These are phyloP conservation scores for Suhomyces yuchorum DNA, from an alignment of 1,139 yeast species.

Conservation along the genomic window DNA sequence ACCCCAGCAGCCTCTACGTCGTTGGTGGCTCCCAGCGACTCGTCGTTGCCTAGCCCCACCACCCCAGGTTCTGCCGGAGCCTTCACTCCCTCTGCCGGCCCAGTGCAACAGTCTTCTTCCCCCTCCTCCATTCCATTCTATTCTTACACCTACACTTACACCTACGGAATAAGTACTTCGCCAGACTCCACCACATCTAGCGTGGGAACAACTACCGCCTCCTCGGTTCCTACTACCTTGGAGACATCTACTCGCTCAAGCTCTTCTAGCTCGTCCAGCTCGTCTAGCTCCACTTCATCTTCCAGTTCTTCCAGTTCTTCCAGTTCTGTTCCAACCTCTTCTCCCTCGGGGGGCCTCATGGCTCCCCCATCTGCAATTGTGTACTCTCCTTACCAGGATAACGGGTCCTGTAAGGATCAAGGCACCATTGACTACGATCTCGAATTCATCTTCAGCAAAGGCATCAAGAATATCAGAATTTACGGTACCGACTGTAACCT, in stretches of 20 bases:
- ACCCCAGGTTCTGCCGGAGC: not conserved
- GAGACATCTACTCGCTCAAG: not conserved
- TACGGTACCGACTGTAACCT: constrained; percentile 88
- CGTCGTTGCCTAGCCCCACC: constrained; percentile 1
- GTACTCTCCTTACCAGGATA: constrained; percentile 78
- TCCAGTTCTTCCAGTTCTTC: constrained; percentile 23
- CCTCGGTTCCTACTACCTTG: not conserved
- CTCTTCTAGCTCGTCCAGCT: not conserved
- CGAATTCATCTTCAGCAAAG: constrained; percentile 54
- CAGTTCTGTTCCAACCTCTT: constrained; percentile 21
- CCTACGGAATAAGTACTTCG: not conserved
- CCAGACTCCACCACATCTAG: constrained; percentile 6
- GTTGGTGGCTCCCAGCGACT: constrained; percentile 9
- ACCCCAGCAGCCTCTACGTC: constrained; percentile 18
- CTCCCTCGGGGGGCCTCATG: constrained; percentile 17
- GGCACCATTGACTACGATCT: constrained; percentile 62
- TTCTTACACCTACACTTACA: not conserved
- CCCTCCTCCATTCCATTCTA: not conserved
- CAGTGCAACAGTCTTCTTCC: too few relatives aligned
- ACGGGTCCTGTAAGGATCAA: constrained; percentile 65
- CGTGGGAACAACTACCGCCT: not conserved
- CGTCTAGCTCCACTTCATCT: not conserved
- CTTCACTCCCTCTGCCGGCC: too few relatives aligned
- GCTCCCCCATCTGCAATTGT: constrained; percentile 59
- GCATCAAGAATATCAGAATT: constrained; percentile 66